Evolutionary conservation across 768 basidiomycete species (phyloP).

Genomic region (Lyophyllum atratum): DNA sequence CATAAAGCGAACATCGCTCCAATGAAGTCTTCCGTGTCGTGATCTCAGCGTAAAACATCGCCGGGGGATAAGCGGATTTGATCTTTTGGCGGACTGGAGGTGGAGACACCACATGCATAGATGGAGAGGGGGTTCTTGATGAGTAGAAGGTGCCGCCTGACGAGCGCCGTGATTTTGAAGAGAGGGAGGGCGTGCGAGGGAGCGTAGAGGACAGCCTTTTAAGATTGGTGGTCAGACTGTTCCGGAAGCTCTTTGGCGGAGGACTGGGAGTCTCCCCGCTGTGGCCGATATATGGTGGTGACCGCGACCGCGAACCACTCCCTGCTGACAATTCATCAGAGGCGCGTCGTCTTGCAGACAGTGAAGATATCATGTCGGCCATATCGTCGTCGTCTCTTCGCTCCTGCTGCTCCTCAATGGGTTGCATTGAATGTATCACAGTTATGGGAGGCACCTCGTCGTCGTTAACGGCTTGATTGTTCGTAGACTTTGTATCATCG

Average conservation of each 20-base stretch:
- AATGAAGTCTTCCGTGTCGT: constrained; percentile 50
- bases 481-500: constrained; percentile 2
- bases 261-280: constrained; percentile 39
- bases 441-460: constrained; percentile 35
- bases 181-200: constrained; percentile 67
- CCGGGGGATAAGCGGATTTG: constrained; percentile 51
- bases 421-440: constrained; percentile 32
- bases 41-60: constrained; percentile 74
- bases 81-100: constrained; percentile 30
- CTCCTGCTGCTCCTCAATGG: constrained; percentile 14
- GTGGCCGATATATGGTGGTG: constrained; percentile 21
- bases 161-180: constrained; percentile 38
- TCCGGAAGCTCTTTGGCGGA: constrained; percentile 51
- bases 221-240: constrained; percentile 45
- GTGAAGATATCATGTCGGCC: constrained; percentile 13
- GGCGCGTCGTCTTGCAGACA: constrained; percentile 15
- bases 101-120: constrained; percentile 12
- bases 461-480: constrained; percentile 8
- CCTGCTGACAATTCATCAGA: constrained; percentile 16
- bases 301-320: constrained; percentile 16
- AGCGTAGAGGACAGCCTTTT: constrained; percentile 55
- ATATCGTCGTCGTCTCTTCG: neutral
- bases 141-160: constrained; percentile 35
- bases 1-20: constrained; percentile 76
- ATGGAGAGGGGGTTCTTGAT: constrained; percentile 39